Base-by-base conservation (phyloP, 176 grass and related monocot genomes). In the Thalia dealbata region DNA sequence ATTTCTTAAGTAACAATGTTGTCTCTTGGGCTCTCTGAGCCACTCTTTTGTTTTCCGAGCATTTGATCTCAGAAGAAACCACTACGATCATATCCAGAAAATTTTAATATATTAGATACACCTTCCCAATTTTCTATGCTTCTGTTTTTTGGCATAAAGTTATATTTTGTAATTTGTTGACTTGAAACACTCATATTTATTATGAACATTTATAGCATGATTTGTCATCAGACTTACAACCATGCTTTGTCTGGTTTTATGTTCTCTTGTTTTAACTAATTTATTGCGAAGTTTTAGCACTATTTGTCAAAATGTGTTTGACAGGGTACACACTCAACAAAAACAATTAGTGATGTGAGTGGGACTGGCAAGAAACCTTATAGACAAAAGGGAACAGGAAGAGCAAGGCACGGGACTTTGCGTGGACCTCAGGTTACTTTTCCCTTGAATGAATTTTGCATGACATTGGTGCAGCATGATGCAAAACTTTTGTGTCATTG, bases 261-360 rank as follows among this genome's bases (percentile, higher is more conserved):
- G 5, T 73, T 66, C 80, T 75, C 23, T 43, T 25, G 60, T 1
- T 10, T 5, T 50, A 3, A 60, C 13, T 29, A n/a, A 23, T 75
- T 12, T 61, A 6, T 58, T 10, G 23, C 22, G 19, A 22, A 3
- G 59, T 76, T 69, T 35, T 12, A 50, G 18, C 79, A 35, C 76
- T 55, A 50, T 64, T 52, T 44, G 45, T 43, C 56, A 77, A 58
- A 28, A 26, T 9, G 55, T 65, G 24, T 75, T 81, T 79, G 14
- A 25, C 82, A 93, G 90, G 95, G 90, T 19, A 91, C 90, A 60
- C 90, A 93, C 67, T 91, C 85, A 65, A 91, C 87, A 52, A 99
- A 99, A 88, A 93, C 87, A 7, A 84, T 92, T 52, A 88, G 87
- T 55, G 85, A 90, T 83, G 95, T 99, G 24, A 93, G 87, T 26